These are phyloP conservation scores for Aspergillus texensis DNA, from an alignment of 2,329 filamentous ascomycete species.

Conservation along the genomic window DNA sequence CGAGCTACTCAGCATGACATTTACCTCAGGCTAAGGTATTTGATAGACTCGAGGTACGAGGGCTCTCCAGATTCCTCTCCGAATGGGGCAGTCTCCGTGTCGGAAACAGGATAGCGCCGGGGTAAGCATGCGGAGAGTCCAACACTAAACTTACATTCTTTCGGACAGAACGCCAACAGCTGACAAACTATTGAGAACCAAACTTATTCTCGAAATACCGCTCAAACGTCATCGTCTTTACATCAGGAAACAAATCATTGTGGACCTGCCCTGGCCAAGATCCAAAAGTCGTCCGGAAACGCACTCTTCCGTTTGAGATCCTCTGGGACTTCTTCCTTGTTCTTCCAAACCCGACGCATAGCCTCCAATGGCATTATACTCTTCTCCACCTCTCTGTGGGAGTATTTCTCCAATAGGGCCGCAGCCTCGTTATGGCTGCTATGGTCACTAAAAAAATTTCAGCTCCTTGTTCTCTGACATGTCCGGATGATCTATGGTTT, in stretches of 20 bases:
- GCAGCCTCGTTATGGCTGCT: too few species aligned
- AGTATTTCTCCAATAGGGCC: too few species aligned
- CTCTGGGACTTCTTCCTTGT: constrained; percentile 16
- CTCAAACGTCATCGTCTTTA: background rate
- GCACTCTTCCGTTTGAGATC: constrained; percentile 17
- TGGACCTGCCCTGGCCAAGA: constrained; percentile 25
- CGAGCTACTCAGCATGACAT: background rate
- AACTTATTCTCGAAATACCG: background rate
- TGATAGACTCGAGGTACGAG: background rate
- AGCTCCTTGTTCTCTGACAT: too few species aligned
- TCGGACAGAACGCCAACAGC: background rate
- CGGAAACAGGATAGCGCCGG: background rate
- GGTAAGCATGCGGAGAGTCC: background rate
- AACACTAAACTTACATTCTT: background rate
- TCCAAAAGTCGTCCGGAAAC: constrained; percentile 30
- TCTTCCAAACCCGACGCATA: background rate
- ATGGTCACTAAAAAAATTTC: too few species aligned
- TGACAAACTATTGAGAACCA: background rate
- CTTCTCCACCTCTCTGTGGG: too few species aligned
- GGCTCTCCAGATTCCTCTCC: background rate
- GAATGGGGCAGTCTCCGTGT: background rate
- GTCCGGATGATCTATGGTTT: too few species aligned
- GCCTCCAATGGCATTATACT: too few species aligned
- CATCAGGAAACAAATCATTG: constrained; percentile 18
- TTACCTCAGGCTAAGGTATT: background rate